These are phyloP conservation scores for Camelina hispida DNA, from an alignment of 345 rosid species.

Conservation along the genomic window DNA sequence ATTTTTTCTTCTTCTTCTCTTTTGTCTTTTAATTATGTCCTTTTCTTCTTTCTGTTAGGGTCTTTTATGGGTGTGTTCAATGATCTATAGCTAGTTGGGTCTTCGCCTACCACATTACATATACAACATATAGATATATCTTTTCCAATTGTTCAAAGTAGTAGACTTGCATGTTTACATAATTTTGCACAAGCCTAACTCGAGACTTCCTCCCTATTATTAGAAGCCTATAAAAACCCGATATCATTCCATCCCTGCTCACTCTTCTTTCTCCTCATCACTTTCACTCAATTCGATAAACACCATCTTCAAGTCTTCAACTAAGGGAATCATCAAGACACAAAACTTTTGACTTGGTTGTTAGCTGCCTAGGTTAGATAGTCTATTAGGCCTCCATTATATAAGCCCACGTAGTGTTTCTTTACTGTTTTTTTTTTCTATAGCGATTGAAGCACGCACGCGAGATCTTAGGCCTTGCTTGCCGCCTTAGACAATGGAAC, in stretches of 20 bases:
- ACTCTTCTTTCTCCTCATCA: neutral
- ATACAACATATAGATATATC: neutral
- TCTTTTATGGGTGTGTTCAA: neutral
- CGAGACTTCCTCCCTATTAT: neutral
- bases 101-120: slow-evolving; percentile 21
- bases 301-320: neutral
- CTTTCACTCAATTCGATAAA: neutral
- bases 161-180: neutral
- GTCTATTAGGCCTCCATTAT: neutral
- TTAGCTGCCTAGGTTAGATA: neutral
- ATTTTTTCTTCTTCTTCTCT: neutral
- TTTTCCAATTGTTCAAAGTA: neutral
- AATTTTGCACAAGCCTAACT: neutral
- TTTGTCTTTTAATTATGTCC: slow-evolving; percentile 1
- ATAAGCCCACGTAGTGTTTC: neutral
- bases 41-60: neutral
- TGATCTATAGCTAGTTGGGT: neutral
- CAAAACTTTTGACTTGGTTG: slow-evolving; percentile 5
- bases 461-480: no score
- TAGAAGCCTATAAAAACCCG: no score
- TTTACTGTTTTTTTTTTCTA: neutral
- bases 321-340: neutral
- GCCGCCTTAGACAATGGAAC: no score
- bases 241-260: neutral
- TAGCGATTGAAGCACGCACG: no score